Conservation (phyloP, 2,329 filamentous ascomycete genomes). For the Phaeosphaeria sp. region DNA sequence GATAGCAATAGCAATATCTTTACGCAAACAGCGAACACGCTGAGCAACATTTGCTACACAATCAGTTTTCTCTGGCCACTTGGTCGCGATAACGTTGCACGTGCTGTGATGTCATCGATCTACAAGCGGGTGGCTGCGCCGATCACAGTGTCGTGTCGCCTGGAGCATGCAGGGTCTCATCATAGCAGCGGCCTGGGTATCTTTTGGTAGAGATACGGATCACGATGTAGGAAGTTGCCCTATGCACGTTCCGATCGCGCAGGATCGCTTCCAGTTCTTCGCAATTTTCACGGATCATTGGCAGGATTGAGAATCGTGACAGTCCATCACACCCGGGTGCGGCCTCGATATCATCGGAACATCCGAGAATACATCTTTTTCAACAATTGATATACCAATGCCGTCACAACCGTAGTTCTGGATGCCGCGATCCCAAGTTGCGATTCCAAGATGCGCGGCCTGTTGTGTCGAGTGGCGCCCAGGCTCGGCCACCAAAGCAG, state of each 20-base stretch:
- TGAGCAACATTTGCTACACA: neutral
- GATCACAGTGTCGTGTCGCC: constrained; percentile 5
- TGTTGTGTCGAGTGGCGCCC: constrained; percentile 10
- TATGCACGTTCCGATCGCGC: neutral
- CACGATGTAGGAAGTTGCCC: neutral
- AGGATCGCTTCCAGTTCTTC: neutral
- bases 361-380: too few relatives aligned
- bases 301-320: too few relatives aligned
- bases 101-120: constrained; percentile 32
- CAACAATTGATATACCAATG: neutral
- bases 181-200: neutral
- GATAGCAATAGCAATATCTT: constrained; percentile 29
- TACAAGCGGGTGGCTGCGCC: constrained; percentile 6
- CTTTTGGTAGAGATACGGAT: neutral
- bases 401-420: constrained; percentile 3
- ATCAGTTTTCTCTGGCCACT: neutral
- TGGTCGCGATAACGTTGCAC: constrained; percentile 4
- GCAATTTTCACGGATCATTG: neutral
- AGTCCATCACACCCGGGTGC: too few relatives aligned
- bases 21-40: neutral
- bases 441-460: constrained; percentile 9
- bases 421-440: constrained; percentile 14
- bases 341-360: too few relatives aligned
- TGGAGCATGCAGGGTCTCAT: constrained; percentile 10
- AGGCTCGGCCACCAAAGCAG: constrained; percentile 37